Conservation (phyloP, 2,329 filamentous ascomycete species). For the Fusarium metavorans region DNA sequence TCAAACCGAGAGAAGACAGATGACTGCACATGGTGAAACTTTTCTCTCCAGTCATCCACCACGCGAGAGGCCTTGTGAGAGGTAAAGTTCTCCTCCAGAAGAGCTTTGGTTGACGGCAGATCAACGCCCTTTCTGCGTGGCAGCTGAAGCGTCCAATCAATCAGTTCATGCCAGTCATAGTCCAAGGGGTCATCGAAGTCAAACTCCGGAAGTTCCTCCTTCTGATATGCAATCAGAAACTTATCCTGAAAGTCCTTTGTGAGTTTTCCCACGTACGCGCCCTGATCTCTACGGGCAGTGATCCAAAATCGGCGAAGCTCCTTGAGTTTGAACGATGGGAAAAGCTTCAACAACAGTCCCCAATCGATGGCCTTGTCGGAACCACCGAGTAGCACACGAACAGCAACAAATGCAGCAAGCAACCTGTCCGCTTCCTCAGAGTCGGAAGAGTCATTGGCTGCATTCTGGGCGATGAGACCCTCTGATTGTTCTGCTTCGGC, state of each 20-base stretch:
- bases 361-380: conserved; percentile 71
- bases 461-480: neutral
- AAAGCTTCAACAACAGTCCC: conserved; percentile 68
- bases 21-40: conserved; percentile 65
- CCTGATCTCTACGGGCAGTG: conserved; percentile 62
- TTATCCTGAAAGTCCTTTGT: conserved; percentile 73
- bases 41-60: conserved; percentile 64
- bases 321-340: conserved; percentile 64
- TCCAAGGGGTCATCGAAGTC: conserved; percentile 72
- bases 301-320: conserved; percentile 69
- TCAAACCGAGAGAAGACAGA: conserved; percentile 70
- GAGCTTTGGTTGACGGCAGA: conserved; percentile 60
- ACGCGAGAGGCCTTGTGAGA: conserved; percentile 51
- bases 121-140: conserved; percentile 58
- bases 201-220: conserved; percentile 69
- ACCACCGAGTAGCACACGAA: conserved; percentile 70
- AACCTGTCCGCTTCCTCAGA: conserved; percentile 49
- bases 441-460: conserved; percentile 23
- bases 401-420: conserved; percentile 68
- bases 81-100: conserved; percentile 58
- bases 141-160: conserved; percentile 74
- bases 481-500: conserved; percentile 2
- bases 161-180: conserved; percentile 76
- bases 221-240: conserved; percentile 75
- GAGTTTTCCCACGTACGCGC: conserved; percentile 63